A percentile compares a stretch with the other conserved stretches of the same genome.
Evolutionary conservation across 1,284 basidiomycete genomes (phyloP).

Genomic region (Apiotrichum sp.): DNA sequence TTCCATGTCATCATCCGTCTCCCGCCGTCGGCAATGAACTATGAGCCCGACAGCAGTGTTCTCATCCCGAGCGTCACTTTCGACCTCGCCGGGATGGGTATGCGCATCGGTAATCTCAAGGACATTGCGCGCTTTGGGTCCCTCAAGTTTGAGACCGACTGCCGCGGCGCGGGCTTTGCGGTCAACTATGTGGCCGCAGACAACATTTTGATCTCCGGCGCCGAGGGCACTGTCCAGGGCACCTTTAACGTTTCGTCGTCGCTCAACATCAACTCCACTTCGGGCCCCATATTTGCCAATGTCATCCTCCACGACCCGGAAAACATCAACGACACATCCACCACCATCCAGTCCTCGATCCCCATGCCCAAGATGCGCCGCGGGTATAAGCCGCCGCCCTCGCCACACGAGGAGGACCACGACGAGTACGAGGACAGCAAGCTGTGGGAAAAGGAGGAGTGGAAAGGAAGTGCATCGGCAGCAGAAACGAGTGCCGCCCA

Average conservation of each 20-base stretch:
- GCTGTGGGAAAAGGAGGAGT: too few species aligned
- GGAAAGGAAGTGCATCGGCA: too few species aligned
- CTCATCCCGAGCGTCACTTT: slow-evolving; percentile 24
- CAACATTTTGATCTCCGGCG: slow-evolving; percentile 25
- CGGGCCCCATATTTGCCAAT: slow-evolving; percentile 34
- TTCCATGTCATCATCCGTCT: slow-evolving; percentile 38
- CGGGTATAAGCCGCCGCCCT: background rate
- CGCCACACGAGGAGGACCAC: too few species aligned
- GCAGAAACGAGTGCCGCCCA: too few species aligned
- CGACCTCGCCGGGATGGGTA: slow-evolving; percentile 36
- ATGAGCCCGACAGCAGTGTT: slow-evolving; percentile 8
- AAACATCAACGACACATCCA: slow-evolving; percentile 12
- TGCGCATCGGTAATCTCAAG: slow-evolving; percentile 35
- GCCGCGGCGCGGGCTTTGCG: slow-evolving; percentile 30
- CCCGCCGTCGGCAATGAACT: slow-evolving; percentile 24
- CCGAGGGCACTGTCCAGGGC: slow-evolving; percentile 35
- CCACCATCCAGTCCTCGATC: slow-evolving; percentile 9
- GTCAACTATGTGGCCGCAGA: slow-evolving; percentile 34
- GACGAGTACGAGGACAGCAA: too few species aligned
- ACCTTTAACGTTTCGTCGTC: slow-evolving; percentile 39
- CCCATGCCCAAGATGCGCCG: slow-evolving; percentile 3
- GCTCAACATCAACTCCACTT: slow-evolving; percentile 39
- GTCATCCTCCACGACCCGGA: slow-evolving; percentile 36
- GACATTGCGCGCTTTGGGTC: slow-evolving; percentile 30
- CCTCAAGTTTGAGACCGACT: slow-evolving; percentile 20